A percentile compares a stretch with the other conserved stretches of the same genome.
phyloP scores from a whole-genome alignment of 2,329 filamentous ascomycete species.

The Amphichorda felina region DNA sequence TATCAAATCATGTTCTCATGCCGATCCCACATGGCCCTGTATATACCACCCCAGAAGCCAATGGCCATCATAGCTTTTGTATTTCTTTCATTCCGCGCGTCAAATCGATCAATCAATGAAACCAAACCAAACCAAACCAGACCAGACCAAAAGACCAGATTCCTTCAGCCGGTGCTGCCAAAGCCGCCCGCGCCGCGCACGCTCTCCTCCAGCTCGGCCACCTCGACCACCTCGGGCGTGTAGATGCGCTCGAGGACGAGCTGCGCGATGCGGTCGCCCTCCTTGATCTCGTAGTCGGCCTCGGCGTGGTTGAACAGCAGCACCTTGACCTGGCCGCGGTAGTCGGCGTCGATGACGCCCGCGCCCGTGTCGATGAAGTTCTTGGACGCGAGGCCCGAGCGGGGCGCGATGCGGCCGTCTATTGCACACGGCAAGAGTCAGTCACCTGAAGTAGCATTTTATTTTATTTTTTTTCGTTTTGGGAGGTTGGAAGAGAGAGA shows the following conservation, averaged over 20 bases:
- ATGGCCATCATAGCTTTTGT: too few relatives aligned
- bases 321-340: conserved; percentile 87
- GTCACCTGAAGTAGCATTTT: too few relatives aligned
- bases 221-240: conserved; percentile 84
- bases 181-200: conserved; percentile 85
- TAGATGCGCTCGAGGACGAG: conserved; percentile 89
- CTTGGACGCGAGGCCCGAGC: conserved; percentile 84
- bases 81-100: too few relatives aligned
- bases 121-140: too few relatives aligned
- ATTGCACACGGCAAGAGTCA: neutral
- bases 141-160: too few relatives aligned
- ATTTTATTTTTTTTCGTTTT: too few relatives aligned
- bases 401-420: conserved; percentile 85
- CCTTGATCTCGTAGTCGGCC: conserved; percentile 65
- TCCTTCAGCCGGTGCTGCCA: conserved; percentile 67
- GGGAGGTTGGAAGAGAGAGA: neutral
- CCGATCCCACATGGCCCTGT: too few relatives aligned
- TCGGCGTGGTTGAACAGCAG: conserved; percentile 90
- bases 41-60: too few relatives aligned
- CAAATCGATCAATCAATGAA: too few relatives aligned
- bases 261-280: conserved; percentile 87
- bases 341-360: conserved; percentile 95
- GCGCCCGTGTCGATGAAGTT: conserved; percentile 94
- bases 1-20: too few relatives aligned
- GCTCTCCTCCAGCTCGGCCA: conserved; percentile 78